Percentiles rank a stretch among this genome's conserved stretches.
Evolutionary conservation across 2,329 filamentous ascomycete genomes (phyloP).

Genomic region (Trichoderma asperellum): DNA sequence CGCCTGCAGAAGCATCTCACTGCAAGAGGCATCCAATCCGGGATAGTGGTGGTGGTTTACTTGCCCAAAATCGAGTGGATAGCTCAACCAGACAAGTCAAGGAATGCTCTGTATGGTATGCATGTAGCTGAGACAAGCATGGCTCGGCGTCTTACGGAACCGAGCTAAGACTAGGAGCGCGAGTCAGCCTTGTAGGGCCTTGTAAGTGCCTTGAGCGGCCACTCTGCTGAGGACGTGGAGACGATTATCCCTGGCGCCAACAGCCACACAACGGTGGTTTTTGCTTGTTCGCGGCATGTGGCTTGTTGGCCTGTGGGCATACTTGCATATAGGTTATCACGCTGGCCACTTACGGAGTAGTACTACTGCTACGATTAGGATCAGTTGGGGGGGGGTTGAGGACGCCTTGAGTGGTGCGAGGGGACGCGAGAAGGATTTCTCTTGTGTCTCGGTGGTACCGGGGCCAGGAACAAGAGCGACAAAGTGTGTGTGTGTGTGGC

Average conservation of each 20-base stretch:
- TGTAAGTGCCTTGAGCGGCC: slow-evolving; percentile 17
- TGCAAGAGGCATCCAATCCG: slow-evolving; percentile 10
- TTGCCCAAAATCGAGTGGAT: not conserved
- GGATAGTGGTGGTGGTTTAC: not conserved
- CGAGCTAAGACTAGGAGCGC: not conserved
- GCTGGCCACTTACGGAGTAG: not conserved
- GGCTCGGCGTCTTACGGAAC: slow-evolving; percentile 12
- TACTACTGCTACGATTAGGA: not conserved
- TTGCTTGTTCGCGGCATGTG: not conserved
- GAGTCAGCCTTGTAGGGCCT: slow-evolving; percentile 24
- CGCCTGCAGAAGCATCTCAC: not conserved
- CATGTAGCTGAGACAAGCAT: not conserved
- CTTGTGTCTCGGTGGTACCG: not conserved
- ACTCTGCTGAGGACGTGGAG: not conserved
- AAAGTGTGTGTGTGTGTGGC: not conserved
- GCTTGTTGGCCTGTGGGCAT: not conserved
- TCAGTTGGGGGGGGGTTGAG: not conserved
- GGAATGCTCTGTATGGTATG: not conserved
- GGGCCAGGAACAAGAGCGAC: not conserved
- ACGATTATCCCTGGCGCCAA: not conserved
- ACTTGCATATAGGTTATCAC: not conserved
- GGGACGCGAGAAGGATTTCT: slow-evolving; percentile 3
- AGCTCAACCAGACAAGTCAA: not conserved
- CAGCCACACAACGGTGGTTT: not conserved
- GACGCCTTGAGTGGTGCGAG: slow-evolving; percentile 1